Conservation (phyloP, 352 stramenopile genomes). For the Globisporangium perplexum region DNA sequence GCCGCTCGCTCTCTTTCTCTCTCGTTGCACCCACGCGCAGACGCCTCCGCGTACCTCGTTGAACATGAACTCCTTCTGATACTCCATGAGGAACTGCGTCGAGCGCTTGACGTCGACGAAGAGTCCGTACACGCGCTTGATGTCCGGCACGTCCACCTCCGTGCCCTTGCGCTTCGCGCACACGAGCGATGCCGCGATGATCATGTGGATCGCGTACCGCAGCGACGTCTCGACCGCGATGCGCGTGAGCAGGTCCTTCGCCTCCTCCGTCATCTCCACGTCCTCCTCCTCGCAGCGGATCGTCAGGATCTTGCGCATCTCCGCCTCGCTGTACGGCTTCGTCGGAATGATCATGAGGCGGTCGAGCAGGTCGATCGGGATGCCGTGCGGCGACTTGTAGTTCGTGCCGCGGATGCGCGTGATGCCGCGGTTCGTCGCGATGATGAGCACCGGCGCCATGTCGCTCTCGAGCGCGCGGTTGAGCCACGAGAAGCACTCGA, state of each 20-base stretch:
- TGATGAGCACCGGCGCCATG: constrained; percentile 98
- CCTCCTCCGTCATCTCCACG: constrained; percentile 97
- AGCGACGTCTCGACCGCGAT: constrained; percentile 98
- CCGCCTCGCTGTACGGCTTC: constrained; percentile 92
- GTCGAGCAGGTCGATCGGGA: constrained; percentile 98
- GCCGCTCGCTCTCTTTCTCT: too few species aligned
- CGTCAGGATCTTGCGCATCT: constrained; percentile 96
- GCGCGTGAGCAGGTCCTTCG: constrained; percentile 96
- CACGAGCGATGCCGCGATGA: constrained; percentile 96
- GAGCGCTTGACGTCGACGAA: constrained; percentile 99
- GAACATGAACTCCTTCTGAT: constrained; percentile 99
- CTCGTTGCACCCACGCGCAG: too few species aligned
- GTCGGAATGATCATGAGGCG: constrained; percentile 99
- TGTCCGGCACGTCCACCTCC: constrained; percentile 86
- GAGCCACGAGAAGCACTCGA: constrained; percentile 99
- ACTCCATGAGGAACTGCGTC: constrained; percentile 99
- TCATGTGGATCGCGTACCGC: constrained; percentile 99
- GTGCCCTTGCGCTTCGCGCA: constrained; percentile 92
- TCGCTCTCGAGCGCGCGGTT: constrained; percentile 97
- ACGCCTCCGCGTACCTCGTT: constrained; percentile 80
- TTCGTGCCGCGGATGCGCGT: constrained; percentile 98
- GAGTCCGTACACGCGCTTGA: constrained; percentile 94
- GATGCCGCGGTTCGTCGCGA: constrained; percentile 98
- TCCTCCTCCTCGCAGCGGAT: constrained; percentile 98
- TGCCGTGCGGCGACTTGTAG: constrained; percentile 98